Conservation (phyloP, 345 rosid genomes). For the Eucalyptus rudis region DNA sequence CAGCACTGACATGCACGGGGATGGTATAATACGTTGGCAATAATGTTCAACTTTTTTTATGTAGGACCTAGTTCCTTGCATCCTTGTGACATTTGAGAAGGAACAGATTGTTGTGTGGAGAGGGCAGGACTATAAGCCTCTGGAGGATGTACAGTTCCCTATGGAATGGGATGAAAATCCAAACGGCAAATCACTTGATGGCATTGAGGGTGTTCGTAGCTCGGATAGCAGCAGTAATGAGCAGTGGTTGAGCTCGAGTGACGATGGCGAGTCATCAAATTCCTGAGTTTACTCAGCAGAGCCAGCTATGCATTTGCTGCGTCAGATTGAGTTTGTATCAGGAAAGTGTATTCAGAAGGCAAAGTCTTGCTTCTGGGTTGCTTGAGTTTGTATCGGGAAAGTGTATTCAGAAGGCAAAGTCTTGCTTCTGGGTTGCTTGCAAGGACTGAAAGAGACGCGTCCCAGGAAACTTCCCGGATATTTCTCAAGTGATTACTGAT, state of each 20-base stretch:
- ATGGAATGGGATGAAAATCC: conserved; percentile 8
- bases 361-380: neutral
- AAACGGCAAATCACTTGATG: neutral
- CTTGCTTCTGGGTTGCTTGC: neutral
- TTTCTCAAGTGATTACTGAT: neutral
- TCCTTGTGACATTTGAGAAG: conserved; percentile 81
- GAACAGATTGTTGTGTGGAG: conserved; percentile 89
- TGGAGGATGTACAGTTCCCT: conserved; percentile 23
- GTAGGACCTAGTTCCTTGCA: conserved; percentile 80
- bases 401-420: neutral
- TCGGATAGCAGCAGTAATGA: neutral
- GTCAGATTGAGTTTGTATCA: neutral
- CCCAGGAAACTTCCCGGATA: neutral
- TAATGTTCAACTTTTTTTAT: neutral
- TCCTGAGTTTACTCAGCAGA: neutral
- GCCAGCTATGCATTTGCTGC: neutral
- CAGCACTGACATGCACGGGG: neutral
- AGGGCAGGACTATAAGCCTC: conserved; percentile 55
- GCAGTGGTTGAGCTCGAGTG: neutral
- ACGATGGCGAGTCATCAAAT: neutral
- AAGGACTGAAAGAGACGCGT: neutral
- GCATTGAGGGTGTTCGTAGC: neutral
- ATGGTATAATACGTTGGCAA: neutral
- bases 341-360: neutral
- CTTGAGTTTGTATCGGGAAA: neutral